Percentiles rank a stretch among this genome's conserved stretches.
Conservation (phyloP, 164 flowering plant genomes). For the grape (Vitis vinifera) region DNA sequence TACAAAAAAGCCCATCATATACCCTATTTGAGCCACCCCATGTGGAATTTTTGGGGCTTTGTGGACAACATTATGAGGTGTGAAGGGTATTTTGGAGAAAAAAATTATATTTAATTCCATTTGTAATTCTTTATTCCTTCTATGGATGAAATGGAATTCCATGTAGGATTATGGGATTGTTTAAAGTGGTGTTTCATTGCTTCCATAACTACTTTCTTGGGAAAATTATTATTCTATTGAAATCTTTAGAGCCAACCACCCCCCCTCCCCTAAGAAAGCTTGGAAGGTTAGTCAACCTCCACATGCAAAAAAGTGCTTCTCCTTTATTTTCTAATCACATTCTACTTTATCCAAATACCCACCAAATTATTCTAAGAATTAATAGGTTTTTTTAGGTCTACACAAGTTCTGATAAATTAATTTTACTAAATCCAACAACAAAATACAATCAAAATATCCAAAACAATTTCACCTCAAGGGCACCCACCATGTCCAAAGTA, state of each 20-base stretch:
- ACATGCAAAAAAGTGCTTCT: conserved; percentile 34
- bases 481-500: too few species aligned
- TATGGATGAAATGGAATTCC: conserved; percentile 32
- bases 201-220: conserved; percentile 21
- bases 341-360: too few species aligned
- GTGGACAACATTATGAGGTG: neutral
- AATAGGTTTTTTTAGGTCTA: too few species aligned
- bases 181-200: conserved; percentile 9
- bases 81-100: conserved; percentile 17
- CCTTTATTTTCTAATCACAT: neutral
- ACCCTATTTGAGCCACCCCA: neutral
- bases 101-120: neutral
- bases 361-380: too few species aligned
- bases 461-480: too few species aligned
- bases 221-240: conserved; percentile 9
- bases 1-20: neutral
- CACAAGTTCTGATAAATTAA: too few species aligned
- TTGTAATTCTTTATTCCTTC: neutral
- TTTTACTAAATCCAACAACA: too few species aligned
- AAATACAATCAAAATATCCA: too few species aligned
- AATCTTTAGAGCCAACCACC: conserved; percentile 32
- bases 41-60: neutral
- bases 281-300: conserved; percentile 36
- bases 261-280: conserved; percentile 12
- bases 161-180: conserved; percentile 13